Base-by-base conservation (phyloP, 140 eudicot genomes). In the Cichorium intybus region DNA sequence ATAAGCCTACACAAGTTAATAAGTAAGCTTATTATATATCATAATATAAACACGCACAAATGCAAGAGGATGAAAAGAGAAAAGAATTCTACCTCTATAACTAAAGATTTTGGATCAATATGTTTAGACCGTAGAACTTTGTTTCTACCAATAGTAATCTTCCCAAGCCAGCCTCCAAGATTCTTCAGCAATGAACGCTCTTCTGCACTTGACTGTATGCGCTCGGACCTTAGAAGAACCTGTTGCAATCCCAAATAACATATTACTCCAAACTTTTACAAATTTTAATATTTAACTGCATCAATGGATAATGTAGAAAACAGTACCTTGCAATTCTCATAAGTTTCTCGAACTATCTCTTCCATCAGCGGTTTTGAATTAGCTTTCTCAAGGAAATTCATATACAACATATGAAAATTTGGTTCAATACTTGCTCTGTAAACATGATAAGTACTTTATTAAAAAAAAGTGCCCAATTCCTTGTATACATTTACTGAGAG, bases 111-210 rank as follows among this genome's bases (percentile, higher is more conserved):
- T 2, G 94, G 94, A 71, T 88, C 96, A 22, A 88, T 80, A 24
- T 88, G 90, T 16, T 77, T 83, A 2, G 85, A 83, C 57, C 81
- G 72, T 37, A 88, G 72, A 60, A 77, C 89, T 50, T 75, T 85
- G 57, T 88, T 88, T 69, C 77, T 80, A 37, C 94, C 90, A 21
- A 88, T 88, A 7, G 96, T 85, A 43, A 85, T 68, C 80, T 78
- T 85, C 56, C 96, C 96, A 20, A 88, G 90, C 96, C 96, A 88
- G 69, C 95, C 82, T 59, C 96, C 96, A 56, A 88, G 71, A 77
- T 82, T 85, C 66, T 88, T 88, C 56, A 88, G 85, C 80, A 88
- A 68, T 7, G 82, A 72, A 26, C 96, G 90, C 65, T 82, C 95
- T 65, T 88, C 94, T 2, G 76, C 63, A 71, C 90, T 85, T 27